Base-by-base conservation (phyloP, 2,329 filamentous ascomycete genomes). In the Fusarium temperatum region DNA sequence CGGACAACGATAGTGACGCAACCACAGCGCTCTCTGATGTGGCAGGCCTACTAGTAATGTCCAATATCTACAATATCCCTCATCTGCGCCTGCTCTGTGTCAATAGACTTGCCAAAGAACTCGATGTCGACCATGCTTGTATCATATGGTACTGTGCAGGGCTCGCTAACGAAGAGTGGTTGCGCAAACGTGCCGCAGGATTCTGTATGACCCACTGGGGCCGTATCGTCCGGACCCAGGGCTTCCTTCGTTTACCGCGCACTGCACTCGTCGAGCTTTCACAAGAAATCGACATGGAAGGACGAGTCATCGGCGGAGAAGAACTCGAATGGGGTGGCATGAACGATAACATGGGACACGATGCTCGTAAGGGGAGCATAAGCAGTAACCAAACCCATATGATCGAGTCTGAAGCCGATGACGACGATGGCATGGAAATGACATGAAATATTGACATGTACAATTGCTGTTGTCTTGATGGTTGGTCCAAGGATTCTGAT, bases 151-250 rank as follows among this genome's bases (percentile, higher is more conserved):
- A 98, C 82, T 94, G 95, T 74, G 95, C 96, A 5, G 93, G 92
- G 13, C 90, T 96, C 20, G 96, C 96, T 22, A 94, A 92, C 76
- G 96, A 99, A 83, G 94, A 97, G 60, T 98, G 95, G 95, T 88
- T 99, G 44, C 94, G 95, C 81, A 93, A 94, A 77, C 92, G 96
- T 60, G 94, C 96, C 1, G 95, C 95, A 1, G 88, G 87, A 53
- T 98, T 97, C 83, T 98, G 95, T 80, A 90, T 99, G 82, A 93
- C 92, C 44, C 94, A 98, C 82, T 99, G 96, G 95, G 96, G 96
- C 60, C 91, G 96, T 53, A 90, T 99, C 35, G 96, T 98, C 28
- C 91, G 96, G 24, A 98, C 95, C 0, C 89, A 92, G 39, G 95
- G 94, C 2, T 99, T 98, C 85, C 88, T 95, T 68, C 91, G 90